Base-by-base conservation (phyloP, 2,329 filamentous ascomycete genomes). In the Xylaria multiplex region DNA sequence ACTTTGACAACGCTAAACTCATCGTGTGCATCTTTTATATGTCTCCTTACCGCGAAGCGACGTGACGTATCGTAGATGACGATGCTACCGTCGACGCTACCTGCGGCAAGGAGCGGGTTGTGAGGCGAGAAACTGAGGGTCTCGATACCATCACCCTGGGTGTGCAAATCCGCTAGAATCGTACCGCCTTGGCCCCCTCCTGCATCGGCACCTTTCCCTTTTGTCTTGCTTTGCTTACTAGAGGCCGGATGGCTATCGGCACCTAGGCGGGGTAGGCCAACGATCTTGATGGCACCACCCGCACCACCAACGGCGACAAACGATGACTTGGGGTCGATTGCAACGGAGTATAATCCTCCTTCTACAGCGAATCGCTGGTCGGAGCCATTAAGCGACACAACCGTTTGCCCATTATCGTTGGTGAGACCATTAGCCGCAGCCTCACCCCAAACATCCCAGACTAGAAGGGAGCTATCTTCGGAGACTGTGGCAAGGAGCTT, bases 281-380 rank as follows among this genome's bases (percentile, higher is more conserved):
- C 86, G 68, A 98, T 87, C 74, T 91, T 92, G 78, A 98, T 91
- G 67, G 92, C 86, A 32, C 96, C 96, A 64, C 90, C 92, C 0
- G 93, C 94, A 66, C 96, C 96, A 63, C 96, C 96, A 0, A 93
- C 92, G 0, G 93, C 95, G 1, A 93, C 88, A 69, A 97, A 91
- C 0, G 90, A 83, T 45, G 93, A 91, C 16, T 88, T 89, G 0
- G 94, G 93, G 6, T 95, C 91, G 70, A 97, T 83, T 19, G 92
- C 93, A 42, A 97, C 87, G 45, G 91, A 93, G 85, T 93, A 98
- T 1, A 99, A 84, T 0, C 96, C 96, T 27, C 95, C 96, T 65
- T 97, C 92, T 56, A 98, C 91, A 37, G 88, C 89, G 81, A 99
- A 99, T 53, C 96, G 90, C 82, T 97, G 92, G 80, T 99, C 96